Evolutionary conservation across 129 eudicot genomes (phyloP).

Genomic region (Glebionis coronaria): DNA sequence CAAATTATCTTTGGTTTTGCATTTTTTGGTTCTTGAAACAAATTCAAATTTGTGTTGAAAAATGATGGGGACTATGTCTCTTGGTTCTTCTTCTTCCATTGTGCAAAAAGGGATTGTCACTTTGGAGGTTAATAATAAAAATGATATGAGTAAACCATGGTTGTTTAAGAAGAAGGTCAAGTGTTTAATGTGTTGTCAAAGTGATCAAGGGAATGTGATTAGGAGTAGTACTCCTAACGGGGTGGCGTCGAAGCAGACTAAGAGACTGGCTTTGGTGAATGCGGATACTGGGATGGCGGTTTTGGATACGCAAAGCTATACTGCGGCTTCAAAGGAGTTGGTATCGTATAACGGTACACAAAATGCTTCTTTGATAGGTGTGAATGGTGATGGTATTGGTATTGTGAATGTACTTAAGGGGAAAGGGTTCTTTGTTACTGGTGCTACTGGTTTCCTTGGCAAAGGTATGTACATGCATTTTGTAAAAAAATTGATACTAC

Average conservation of each 20-base stretch:
- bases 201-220: slow-evolving; percentile 44
- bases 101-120: slow-evolving; percentile 20
- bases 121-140: slow-evolving; percentile 15
- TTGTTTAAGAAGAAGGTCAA: slow-evolving; percentile 29
- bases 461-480: slow-evolving; percentile 69
- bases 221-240: slow-evolving; percentile 28
- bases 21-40: slow-evolving; percentile 20
- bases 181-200: slow-evolving; percentile 52
- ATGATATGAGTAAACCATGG: slow-evolving; percentile 27
- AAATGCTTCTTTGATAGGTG: slow-evolving; percentile 30
- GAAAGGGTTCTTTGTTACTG: slow-evolving; percentile 71
- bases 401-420: slow-evolving; percentile 77
- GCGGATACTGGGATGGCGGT: slow-evolving; percentile 42
- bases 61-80: slow-evolving; percentile 79
- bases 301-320: slow-evolving; percentile 7
- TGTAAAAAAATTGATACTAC: too few relatives aligned
- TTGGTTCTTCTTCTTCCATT: slow-evolving; percentile 51
- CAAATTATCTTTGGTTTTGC: slow-evolving; percentile 32
- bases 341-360: slow-evolving; percentile 39
- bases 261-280: slow-evolving; percentile 49
- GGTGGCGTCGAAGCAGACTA: slow-evolving; percentile 42
- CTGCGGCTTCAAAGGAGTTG: slow-evolving; percentile 37
- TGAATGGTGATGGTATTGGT: slow-evolving; percentile 79
- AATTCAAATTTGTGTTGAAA: slow-evolving; percentile 37
- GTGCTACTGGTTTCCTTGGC: slow-evolving; percentile 91